Base-by-base conservation (phyloP, 768 basidiomycete species). In the Boletus coccyginus region DNA sequence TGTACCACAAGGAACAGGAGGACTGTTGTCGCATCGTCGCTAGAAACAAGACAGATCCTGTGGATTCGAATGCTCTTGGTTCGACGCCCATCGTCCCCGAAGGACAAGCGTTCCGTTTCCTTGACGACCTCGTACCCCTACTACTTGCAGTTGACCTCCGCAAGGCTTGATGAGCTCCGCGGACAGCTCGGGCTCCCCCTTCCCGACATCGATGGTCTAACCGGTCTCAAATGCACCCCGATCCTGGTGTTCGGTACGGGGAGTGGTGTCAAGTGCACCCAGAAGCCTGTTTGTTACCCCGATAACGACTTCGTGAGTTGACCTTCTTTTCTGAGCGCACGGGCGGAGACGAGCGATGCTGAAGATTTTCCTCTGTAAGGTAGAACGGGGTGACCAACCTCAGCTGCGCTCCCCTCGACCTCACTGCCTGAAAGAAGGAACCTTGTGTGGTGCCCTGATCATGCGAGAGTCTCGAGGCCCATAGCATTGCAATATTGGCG, bases 31-130 rank as follows among this genome's bases (percentile, higher is more conserved):
- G 84, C 52, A 83, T 88, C 24, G 81, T 90, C 7, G 87, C 79
- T 9, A 84, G 92, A 48, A 92, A 92, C 70, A 94, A 94, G 75
- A 77, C 81, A 8, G 91, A 94, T 69, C 67, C 88, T 38, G 61
- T 74, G 0, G 38, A 27, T 31, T 19, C 63, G 2, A 45, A 45
- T 4, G 21, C 19, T 7, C 32, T 46, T 7, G 70, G 67, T 13
- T 59, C 56, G 21, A 62, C 57, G 44, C 65, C 61, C 45, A 53
- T 52, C 47, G 52, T 77, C 61, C 63, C 74, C 51, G 73, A 78
- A 56, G 61, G 59, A 3, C 78, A 84, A 40, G 86, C 86, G 0
- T 62, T 73, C 41, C 67, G 68, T 42, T 84, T 90, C 62, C 67
- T 91, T 39, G 75, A 82, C 42, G 77, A 78, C 19, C 78, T 90